Evolutionary conservation across 2,329 filamentous ascomycete genomes (phyloP), one percentile per base, ranked within the genome.

Genomic region (Colletotrichum musae): DNA sequence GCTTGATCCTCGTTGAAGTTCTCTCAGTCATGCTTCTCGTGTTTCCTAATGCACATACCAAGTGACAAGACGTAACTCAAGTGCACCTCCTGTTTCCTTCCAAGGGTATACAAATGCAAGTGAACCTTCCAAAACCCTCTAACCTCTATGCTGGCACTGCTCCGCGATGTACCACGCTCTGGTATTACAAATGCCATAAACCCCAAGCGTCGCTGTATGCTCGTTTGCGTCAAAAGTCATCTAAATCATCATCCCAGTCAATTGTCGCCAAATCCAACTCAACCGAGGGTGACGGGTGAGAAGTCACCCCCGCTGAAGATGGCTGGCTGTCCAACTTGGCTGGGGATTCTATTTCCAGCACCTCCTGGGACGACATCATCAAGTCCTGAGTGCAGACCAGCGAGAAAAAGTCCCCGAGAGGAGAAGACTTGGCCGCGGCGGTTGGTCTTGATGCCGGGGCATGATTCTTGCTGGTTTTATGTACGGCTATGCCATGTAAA

Each of bases 331-430:
- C 47, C 15, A 45, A 15, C 18, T 69, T 68, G 6, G 74, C 63
- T 2, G 76, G 68, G 32, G 77, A 74, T 51, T 80, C 79, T 45
- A 86, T 76, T 21, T 86, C 84, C 47, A 75, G 75, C n/a, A 85
- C 65, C 51, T 86, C 84, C 68, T 86, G 83, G 4, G 84, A 83
- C 1, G 84, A 86, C 9, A 86, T 73, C 1, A 80, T 68, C 1
- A 86, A 64, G 71, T 87, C 85, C 68, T 86, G 85, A 0, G 84
- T 85, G 2, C 80, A 83, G 45, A 84, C 75, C 59, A 81, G 79
- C 0, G 80, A 74, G 13, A 82, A 61, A 2, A 67, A 52, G 16
- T 70, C 57, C 26, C 61, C 57, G 7, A 61, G 47, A 2, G 18
- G 39, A 9, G 10, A 7, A 15, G 57, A 21, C 39, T 66, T 67